phyloP scores from a whole-genome alignment of 106 monocot species.

The Xerophyta viscosa region DNA sequence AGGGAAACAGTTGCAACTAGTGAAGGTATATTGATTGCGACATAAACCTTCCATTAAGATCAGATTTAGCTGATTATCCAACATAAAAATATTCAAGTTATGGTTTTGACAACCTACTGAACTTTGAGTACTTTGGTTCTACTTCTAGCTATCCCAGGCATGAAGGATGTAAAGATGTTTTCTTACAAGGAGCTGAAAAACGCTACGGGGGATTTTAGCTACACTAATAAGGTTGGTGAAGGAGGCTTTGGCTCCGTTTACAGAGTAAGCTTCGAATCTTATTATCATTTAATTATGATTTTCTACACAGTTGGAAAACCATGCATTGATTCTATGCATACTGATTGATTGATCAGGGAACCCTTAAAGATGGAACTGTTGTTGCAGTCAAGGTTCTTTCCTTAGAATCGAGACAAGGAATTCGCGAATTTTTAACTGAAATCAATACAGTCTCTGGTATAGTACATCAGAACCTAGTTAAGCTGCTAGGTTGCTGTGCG shows the following conservation, averaged over 20 bases:
- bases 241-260: constrained; percentile 74
- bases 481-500: constrained; percentile 51
- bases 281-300: not conserved
- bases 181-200: constrained; percentile 48
- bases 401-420: constrained; percentile 55
- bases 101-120: not conserved
- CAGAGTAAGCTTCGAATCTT: constrained; percentile 19
- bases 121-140: not conserved
- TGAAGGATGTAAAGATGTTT: constrained; percentile 26
- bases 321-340: not conserved
- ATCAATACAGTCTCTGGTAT: constrained; percentile 47
- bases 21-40: too few relatives aligned
- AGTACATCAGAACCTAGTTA: constrained; percentile 67
- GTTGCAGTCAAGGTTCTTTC: constrained; percentile 70
- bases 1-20: too few relatives aligned
- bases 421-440: constrained; percentile 59
- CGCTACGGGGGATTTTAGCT: constrained; percentile 44
- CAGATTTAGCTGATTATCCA: too few relatives aligned
- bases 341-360: constrained; percentile 34
- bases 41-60: too few relatives aligned
- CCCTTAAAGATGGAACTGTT: constrained; percentile 50
- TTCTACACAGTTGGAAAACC: not conserved
- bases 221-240: constrained; percentile 55
- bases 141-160: constrained; percentile 21
- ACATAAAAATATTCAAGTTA: too few relatives aligned